phyloP scores from a whole-genome alignment of 345 rosid species.

The Syzygium grande region DNA sequence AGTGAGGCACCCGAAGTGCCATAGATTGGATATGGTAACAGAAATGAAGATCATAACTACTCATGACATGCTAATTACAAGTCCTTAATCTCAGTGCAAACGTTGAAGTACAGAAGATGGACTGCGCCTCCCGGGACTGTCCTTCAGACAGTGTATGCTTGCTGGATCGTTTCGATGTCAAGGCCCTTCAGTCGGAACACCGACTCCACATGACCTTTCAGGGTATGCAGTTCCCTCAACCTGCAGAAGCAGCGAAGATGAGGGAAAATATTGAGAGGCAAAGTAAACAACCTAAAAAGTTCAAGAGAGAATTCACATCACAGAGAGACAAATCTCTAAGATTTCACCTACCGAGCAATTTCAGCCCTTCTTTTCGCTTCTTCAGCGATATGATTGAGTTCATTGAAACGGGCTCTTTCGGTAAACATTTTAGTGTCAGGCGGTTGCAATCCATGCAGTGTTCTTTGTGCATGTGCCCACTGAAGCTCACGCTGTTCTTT shows the following conservation, averaged over 20 bases:
- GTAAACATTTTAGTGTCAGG: conserved; percentile 95
- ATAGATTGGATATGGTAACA: background rate
- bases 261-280: background rate
- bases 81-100: background rate
- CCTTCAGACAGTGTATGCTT: conserved; percentile 80
- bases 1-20: background rate
- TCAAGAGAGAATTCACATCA: background rate
- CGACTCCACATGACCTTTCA: conserved; percentile 96
- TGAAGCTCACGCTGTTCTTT: conserved; percentile 98
- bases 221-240: conserved; percentile 89
- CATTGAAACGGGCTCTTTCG: conserved; percentile 68
- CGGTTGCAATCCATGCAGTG: conserved; percentile 87
- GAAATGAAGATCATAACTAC: background rate
- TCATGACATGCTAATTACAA: conserved; percentile 8
- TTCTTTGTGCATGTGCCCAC: conserved; percentile 99
- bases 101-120: background rate
- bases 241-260: conserved; percentile 19
- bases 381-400: conserved; percentile 93
- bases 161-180: conserved; percentile 96
- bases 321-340: background rate
- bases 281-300: background rate
- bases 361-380: conserved; percentile 99
- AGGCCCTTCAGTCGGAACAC: conserved; percentile 91
- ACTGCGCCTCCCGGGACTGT: background rate
- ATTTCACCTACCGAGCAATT: conserved; percentile 62